Conservation (phyloP, 352 stramenopile species). For the Phytopythium boreale region DNA sequence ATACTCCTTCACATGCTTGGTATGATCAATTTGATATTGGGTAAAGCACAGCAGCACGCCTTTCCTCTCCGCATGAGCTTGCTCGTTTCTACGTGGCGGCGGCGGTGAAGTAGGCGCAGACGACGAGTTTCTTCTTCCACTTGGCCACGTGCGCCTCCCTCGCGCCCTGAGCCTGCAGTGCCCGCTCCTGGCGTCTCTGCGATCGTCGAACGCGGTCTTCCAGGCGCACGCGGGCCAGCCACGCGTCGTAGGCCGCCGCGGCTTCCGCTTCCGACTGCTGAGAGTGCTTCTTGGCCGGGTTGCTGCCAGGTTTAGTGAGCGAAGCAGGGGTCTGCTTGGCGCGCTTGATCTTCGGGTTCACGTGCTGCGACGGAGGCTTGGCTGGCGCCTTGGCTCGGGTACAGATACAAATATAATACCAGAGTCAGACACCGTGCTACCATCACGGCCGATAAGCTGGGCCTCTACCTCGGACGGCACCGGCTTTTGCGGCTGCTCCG, state of each 20-base stretch:
- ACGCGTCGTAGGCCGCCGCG: conserved; percentile 28
- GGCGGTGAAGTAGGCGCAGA: conserved; percentile 66
- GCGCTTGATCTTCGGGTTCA: conserved; percentile 38
- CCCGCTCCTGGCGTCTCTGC: conserved; percentile 22
- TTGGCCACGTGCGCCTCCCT: conserved; percentile 33
- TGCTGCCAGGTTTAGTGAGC: conserved; percentile 3
- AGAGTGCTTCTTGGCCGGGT: neutral
- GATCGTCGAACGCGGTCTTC: conserved; percentile 45
- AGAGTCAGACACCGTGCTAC: neutral
- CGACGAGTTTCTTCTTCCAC: conserved; percentile 65
- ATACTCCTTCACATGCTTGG: too few species aligned
- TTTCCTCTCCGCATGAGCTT: too few species aligned
- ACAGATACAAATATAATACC: neutral
- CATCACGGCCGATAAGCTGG: neutral
- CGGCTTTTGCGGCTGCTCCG: conserved; percentile 1
- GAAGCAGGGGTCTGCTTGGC: neutral
- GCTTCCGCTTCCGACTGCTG: conserved; percentile 4
- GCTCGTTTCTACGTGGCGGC: neutral
- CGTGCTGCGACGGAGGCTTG: conserved; percentile 50
- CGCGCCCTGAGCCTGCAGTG: conserved; percentile 23
- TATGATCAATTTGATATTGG: conserved; percentile 2
- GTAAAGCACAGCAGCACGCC: neutral
- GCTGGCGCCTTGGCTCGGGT: neutral
- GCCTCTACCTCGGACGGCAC: neutral
- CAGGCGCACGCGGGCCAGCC: conserved; percentile 40